A percentile compares a stretch with the other conserved stretches of the same genome.
Evolutionary conservation across 208 protist genomes (phyloP).

Genomic region (Wallacemonas collosoma): DNA sequence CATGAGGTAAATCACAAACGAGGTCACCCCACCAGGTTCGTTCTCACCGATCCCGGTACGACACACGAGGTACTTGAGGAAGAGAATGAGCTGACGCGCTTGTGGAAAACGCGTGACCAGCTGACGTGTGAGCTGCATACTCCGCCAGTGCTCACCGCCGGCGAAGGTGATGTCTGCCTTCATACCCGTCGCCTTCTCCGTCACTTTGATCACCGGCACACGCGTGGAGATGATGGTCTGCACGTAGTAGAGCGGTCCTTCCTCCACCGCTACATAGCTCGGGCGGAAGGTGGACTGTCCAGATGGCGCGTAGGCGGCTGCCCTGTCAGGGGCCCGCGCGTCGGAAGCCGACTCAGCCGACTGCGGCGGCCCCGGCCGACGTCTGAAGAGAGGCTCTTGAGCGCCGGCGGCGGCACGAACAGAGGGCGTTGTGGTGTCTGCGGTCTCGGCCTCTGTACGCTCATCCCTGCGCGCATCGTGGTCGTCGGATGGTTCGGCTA

Average conservation of each 20-base stretch:
- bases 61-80: conserved; percentile 82
- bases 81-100: conserved; percentile 72
- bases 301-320: background rate
- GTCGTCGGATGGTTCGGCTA: no score
- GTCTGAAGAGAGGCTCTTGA: no score
- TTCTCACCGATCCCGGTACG: conserved; percentile 66
- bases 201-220: conserved; percentile 87
- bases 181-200: conserved; percentile 57
- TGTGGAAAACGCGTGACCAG: conserved; percentile 62
- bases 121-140: conserved; percentile 76
- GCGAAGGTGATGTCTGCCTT: conserved; percentile 85
- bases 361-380: no score
- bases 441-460: no score
- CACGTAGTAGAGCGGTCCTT: conserved; percentile 66
- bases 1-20: conserved; percentile 87
- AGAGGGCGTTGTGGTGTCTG: no score
- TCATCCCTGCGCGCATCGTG: no score
- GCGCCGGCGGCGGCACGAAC: no score
- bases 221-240: conserved; percentile 80
- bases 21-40: conserved; percentile 75
- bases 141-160: conserved; percentile 85
- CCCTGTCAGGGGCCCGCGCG: conserved; percentile 1
- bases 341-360: background rate
- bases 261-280: conserved; percentile 51
- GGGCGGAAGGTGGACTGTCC: background rate